These are phyloP conservation scores for Drosera spatulata DNA, from an alignment of 179 eudicot species.

Conservation along the genomic window DNA sequence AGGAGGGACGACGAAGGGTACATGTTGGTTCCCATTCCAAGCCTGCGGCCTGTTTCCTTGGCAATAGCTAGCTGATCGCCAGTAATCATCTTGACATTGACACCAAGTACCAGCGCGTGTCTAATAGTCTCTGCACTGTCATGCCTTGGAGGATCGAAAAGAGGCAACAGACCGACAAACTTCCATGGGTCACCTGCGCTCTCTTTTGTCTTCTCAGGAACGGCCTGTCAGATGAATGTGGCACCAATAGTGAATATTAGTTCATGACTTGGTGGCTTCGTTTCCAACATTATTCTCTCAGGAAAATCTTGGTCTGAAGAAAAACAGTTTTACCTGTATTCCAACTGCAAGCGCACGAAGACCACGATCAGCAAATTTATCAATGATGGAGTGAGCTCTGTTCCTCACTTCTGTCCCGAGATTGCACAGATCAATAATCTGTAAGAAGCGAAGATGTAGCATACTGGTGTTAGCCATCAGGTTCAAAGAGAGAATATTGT, in stretches of 20 bases:
- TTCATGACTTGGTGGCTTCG: background rate
- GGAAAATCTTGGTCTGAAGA: too few species aligned
- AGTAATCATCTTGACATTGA: conserved; percentile 78
- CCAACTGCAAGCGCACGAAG: conserved; percentile 78
- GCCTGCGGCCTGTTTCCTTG: conserved; percentile 81
- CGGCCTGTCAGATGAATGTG: conserved; percentile 37
- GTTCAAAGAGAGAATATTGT: background rate
- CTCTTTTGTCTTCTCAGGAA: conserved; percentile 65
- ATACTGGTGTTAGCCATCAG: too few species aligned
- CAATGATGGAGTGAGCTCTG: conserved; percentile 66
- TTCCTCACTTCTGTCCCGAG: conserved; percentile 59
- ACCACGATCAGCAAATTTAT: conserved; percentile 80
- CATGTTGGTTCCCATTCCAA: conserved; percentile 96
- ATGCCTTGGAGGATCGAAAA: conserved; percentile 81
- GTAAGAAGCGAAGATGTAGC: conserved; percentile 2
- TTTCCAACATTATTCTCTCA: too few species aligned
- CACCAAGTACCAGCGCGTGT: conserved; percentile 70
- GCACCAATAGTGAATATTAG: background rate
- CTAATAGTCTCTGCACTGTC: conserved; percentile 84
- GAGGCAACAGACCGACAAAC: conserved; percentile 69
- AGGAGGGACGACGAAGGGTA: conserved; percentile 78
- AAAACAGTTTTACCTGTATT: conserved; percentile 38
- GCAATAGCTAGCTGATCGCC: conserved; percentile 88
- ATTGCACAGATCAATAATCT: conserved; percentile 67
- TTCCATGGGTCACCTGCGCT: conserved; percentile 76